phyloP scores from a whole-genome alignment of 345 rosid genomes.

The Psidium friedrichsthalianum region DNA sequence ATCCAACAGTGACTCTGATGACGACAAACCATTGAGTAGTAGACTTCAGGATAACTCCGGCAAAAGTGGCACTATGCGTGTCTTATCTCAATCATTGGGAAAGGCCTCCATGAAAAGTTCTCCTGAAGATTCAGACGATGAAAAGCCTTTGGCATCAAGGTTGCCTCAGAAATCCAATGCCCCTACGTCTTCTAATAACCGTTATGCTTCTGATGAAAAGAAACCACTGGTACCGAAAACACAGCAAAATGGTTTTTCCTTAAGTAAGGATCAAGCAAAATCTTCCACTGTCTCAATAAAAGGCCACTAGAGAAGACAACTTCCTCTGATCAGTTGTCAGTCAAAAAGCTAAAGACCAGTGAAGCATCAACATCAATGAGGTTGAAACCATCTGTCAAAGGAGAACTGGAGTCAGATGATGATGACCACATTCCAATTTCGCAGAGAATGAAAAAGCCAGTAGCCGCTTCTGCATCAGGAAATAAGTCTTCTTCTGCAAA shows the following conservation, averaged over 20 bases:
- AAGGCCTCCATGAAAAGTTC: constrained; percentile 9
- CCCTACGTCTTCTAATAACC: constrained; percentile 36
- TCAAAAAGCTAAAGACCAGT: constrained; percentile 59
- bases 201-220: constrained; percentile 28
- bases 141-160: constrained; percentile 47
- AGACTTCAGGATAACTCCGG: constrained; percentile 39
- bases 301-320: constrained; percentile 58
- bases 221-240: constrained; percentile 38
- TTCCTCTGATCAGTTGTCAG: constrained; percentile 31
- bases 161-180: constrained; percentile 22
- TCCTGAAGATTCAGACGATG: constrained; percentile 72
- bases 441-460: constrained; percentile 56
- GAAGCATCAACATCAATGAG: constrained; percentile 26
- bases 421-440: constrained; percentile 69
- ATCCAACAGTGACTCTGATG: constrained; percentile 60
- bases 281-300: constrained; percentile 31
- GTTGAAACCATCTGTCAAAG: constrained; percentile 43
- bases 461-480: constrained; percentile 21
- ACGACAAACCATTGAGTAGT: constrained; percentile 48
- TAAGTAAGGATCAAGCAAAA: constrained; percentile 32
- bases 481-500: constrained; percentile 39
- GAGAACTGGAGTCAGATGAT: constrained; percentile 39
- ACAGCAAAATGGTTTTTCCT: constrained; percentile 56
- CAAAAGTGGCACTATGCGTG: constrained; percentile 23
- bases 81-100: constrained; percentile 2